phyloP scores from a whole-genome alignment of 2,329 filamentous ascomycete species.

The Cordyceps pruinosa region DNA sequence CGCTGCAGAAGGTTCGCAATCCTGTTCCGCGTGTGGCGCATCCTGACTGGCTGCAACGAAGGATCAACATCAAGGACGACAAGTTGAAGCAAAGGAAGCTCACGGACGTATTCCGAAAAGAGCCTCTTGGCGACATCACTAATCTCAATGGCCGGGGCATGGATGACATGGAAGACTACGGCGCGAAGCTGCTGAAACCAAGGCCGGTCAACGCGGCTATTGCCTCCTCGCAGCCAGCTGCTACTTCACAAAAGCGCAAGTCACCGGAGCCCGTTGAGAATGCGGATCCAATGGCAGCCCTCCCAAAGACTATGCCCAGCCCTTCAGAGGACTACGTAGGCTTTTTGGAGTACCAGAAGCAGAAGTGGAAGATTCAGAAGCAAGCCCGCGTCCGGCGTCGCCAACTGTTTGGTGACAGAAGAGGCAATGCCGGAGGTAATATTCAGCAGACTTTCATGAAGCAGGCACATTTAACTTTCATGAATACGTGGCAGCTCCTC shows the following conservation, averaged over 20 bases:
- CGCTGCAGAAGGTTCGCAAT: slow-evolving; percentile 89
- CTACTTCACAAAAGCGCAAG: slow-evolving; percentile 60
- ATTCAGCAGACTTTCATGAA: slow-evolving; percentile 74
- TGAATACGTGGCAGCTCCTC: slow-evolving; percentile 89
- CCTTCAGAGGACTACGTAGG: slow-evolving; percentile 80
- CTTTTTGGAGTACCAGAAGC: slow-evolving; percentile 91
- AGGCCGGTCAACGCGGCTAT: slow-evolving; percentile 51
- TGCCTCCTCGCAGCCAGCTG: slow-evolving; percentile 45
- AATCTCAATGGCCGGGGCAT: slow-evolving; percentile 50
- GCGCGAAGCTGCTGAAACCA: slow-evolving; percentile 58
- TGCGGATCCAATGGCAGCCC: slow-evolving; percentile 69
- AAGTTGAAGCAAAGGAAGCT: slow-evolving; percentile 98
- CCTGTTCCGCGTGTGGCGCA: slow-evolving; percentile 89
- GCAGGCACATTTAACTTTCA: slow-evolving; percentile 83
- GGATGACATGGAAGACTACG: slow-evolving; percentile 77
- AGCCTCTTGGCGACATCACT: slow-evolving; percentile 65
- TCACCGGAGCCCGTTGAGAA: slow-evolving; percentile 61
- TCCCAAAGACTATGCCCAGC: slow-evolving; percentile 78
- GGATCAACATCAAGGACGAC: slow-evolving; percentile 93
- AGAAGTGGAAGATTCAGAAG: slow-evolving; percentile 98
- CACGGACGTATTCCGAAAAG: slow-evolving; percentile 77
- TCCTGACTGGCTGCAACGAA: slow-evolving; percentile 90
- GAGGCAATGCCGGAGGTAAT: slow-evolving; percentile 42
- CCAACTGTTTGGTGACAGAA: slow-evolving; percentile 87
- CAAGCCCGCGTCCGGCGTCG: slow-evolving; percentile 77